These are phyloP conservation scores for Tolypocladium inflatum DNA, from an alignment of 2,329 filamentous ascomycete species.

Conservation along the genomic window DNA sequence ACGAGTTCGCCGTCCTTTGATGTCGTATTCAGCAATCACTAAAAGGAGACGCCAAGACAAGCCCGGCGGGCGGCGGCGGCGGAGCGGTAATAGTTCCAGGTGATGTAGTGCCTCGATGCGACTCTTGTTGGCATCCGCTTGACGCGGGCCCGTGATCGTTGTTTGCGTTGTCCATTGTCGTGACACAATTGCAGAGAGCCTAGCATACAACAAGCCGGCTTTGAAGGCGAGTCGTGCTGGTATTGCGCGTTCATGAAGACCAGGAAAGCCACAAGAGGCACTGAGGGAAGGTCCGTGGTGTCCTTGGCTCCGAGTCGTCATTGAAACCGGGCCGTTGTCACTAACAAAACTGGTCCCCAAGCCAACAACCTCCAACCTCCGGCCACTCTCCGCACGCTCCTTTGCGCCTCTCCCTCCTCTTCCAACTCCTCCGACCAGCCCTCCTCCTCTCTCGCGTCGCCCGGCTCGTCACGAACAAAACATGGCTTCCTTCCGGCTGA, in stretches of 20 bases:
- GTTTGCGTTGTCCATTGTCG: not conserved
- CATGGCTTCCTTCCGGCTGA: constrained; percentile 70
- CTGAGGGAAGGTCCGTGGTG: not conserved
- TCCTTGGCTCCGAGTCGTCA: not conserved
- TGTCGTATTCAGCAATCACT: too few species aligned
- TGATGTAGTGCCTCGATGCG: not conserved
- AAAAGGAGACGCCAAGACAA: not conserved
- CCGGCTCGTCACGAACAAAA: not conserved
- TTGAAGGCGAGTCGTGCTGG: not conserved
- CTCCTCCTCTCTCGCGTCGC: not conserved
- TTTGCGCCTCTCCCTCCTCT: not conserved
- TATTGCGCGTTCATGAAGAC: not conserved
- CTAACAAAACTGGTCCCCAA: not conserved
- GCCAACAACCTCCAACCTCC: not conserved
- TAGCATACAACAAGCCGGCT: not conserved
- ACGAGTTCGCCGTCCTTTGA: not conserved
- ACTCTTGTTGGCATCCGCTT: not conserved
- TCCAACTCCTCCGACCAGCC: not conserved
- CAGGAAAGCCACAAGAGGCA: too few species aligned
- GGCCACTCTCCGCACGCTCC: not conserved
- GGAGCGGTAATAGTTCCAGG: not conserved
- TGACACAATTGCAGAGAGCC: not conserved
- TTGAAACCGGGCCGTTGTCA: not conserved
- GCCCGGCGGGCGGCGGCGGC: not conserved
- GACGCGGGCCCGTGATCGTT: not conserved